Percentiles rank a stretch among this genome's conserved stretches.
phyloP scores from a whole-genome alignment of 345 rosid species.

The Eucalyptus pauciflora region DNA sequence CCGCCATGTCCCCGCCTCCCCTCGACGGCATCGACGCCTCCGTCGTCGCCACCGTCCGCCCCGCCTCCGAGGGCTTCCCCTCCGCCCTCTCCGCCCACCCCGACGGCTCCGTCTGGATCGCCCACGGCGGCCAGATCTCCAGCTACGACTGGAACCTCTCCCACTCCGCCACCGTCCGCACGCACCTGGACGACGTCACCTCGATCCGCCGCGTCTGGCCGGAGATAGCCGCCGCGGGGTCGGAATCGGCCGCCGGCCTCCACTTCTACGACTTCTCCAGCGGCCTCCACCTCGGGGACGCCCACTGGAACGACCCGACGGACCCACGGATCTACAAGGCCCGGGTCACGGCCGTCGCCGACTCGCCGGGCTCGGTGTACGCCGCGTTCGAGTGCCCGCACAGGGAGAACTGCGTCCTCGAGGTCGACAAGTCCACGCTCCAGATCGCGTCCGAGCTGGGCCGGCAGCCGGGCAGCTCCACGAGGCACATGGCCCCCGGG shows the following conservation, averaged over 20 bases:
- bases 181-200: conserved; percentile 65
- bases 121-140: conserved; percentile 90
- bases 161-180: conserved; percentile 55
- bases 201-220: conserved; percentile 54
- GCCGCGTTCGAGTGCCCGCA: conserved; percentile 75
- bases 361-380: conserved; percentile 43
- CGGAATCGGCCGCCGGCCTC: conserved; percentile 53
- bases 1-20: conserved; percentile 56
- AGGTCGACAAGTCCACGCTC: conserved; percentile 78
- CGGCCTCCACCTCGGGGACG: conserved; percentile 49
- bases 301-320: conserved; percentile 63
- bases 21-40: conserved; percentile 74
- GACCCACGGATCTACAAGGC: conserved; percentile 90
- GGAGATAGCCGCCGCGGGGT: conserved; percentile 63
- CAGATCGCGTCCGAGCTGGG: conserved; percentile 42
- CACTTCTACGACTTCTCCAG: conserved; percentile 70
- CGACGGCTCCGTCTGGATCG: conserved; percentile 75
- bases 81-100: conserved; percentile 54
- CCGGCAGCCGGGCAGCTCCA: conserved; percentile 59
- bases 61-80: conserved; percentile 58
- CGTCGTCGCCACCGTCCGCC: conserved; percentile 39
- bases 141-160: conserved; percentile 62
- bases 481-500: conserved; percentile 47
- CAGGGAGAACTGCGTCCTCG: conserved; percentile 56
- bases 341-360: conserved; percentile 44